Conservation (phyloP, 83 land plant species). For the Picea abies region DNA sequence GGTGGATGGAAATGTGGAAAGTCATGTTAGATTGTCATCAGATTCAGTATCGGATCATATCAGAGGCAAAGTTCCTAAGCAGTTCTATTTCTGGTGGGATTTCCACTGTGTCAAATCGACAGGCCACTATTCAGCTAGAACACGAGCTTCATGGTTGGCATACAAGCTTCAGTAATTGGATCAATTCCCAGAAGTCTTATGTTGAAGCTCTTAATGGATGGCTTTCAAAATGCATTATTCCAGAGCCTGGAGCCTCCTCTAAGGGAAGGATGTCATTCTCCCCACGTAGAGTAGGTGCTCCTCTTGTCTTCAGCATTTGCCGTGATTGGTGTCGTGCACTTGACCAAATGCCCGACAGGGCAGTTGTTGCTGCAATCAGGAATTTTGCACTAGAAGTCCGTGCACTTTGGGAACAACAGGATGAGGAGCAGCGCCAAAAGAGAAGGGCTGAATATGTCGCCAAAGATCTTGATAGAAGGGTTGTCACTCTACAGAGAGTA, state of each 20-base stretch:
- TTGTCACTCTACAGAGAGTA: conserved; percentile 1
- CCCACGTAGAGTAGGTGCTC: conserved; percentile 12
- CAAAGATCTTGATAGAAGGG: conserved; percentile 11
- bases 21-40: conserved; percentile 67
- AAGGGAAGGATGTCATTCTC: background rate
- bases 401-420: conserved; percentile 14
- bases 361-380: conserved; percentile 8
- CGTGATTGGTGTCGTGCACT: conserved; percentile 15
- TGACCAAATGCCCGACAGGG: background rate
- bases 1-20: conserved; percentile 55
- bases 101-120: conserved; percentile 21
- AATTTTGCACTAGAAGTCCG: conserved; percentile 14
- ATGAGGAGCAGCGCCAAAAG: conserved; percentile 13
- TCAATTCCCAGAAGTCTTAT: conserved; percentile 20
- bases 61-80: conserved; percentile 59
- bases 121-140: conserved; percentile 47
- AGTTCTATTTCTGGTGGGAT: conserved; percentile 17
- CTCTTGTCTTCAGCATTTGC: conserved; percentile 16
- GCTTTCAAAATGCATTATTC: conserved; percentile 16
- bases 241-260: conserved; percentile 2
- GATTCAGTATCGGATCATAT: conserved; percentile 49
- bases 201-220: conserved; percentile 24
- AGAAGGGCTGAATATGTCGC: background rate
- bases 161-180: conserved; percentile 19
- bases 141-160: conserved; percentile 28